phyloP scores from a whole-genome alignment of 208 protist genomes.

The Tritrichomonas musculus region DNA sequence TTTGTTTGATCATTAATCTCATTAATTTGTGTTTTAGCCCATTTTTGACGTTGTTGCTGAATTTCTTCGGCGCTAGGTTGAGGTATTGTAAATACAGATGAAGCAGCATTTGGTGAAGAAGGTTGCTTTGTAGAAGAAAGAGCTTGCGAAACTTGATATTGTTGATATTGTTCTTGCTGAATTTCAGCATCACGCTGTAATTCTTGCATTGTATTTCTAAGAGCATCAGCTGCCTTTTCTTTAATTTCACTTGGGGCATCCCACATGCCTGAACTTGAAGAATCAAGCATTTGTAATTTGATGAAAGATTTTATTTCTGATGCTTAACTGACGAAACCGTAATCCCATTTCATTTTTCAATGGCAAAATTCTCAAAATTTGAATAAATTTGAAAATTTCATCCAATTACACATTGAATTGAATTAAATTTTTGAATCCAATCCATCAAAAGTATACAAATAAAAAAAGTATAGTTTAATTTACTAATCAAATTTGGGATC shows the following conservation, averaged over 20 bases:
- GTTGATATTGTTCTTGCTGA: background rate
- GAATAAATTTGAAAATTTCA: too few relatives aligned
- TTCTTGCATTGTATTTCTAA: background rate
- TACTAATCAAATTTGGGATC: too few relatives aligned
- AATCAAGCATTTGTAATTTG: background rate
- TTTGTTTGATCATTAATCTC: slow-evolving; percentile 23
- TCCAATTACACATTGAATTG: too few relatives aligned
- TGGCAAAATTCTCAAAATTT: too few relatives aligned
- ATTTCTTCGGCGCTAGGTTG: background rate
- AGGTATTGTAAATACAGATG: background rate
- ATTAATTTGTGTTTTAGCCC: slow-evolving; percentile 25
- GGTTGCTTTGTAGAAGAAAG: background rate
- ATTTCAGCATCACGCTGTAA: background rate
- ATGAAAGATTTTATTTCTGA: too few relatives aligned
- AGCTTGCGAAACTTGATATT: background rate
- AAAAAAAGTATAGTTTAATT: too few relatives aligned
- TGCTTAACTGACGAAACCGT: too few relatives aligned
- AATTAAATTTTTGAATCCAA: too few relatives aligned
- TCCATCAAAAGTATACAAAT: too few relatives aligned
- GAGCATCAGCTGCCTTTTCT: background rate
- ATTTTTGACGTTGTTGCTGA: background rate
- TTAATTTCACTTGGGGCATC: background rate
- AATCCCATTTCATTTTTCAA: too few relatives aligned
- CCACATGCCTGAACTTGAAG: background rate
- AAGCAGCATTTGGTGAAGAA: background rate